Base-by-base conservation (phyloP, 129 eudicot species). In the Smallanthus sonchifolius region DNA sequence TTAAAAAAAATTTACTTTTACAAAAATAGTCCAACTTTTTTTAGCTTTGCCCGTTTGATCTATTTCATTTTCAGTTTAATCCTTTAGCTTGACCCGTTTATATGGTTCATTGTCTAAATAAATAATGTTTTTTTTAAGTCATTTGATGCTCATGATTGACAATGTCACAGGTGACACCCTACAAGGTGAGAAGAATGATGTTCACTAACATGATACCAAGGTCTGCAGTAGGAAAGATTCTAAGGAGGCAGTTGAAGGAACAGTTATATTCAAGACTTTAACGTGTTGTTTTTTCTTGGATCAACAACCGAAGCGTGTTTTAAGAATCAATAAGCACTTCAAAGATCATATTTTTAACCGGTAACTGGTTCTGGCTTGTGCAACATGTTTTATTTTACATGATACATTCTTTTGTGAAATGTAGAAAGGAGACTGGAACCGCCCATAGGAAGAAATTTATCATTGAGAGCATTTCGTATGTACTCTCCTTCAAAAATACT, bases 161-260 rank as follows among this genome's bases (percentile, higher is more conserved):
- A 69, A 77, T 77, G 68, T 72, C 54, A 70, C 88, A 94, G 99
- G 99, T 94, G 67, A 86, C 96, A 5, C 96, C 97, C 17, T 85
- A 88, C 83, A 94, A 94, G 78, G 87, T 94, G 70, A 84, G 99
- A 49, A 89, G 81, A 78, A 87, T 94, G 43, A 77, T 81, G 61
- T 94, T 88, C 57, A 78, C 76, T 7, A 32, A 59, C 17, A 59
- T 85, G n/a, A 85, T 94, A 83, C 97, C 98, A 19, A 87, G 95
- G 77, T 88, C 96, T 59, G 78, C 96, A 1, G 88, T 94, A 6
- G 99, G 99, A 67, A 94, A 91, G 84, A 80, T 94, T 75, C 87
- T 94, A 17, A 74, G 96, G 15, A 86, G 87, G 83, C 85, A 90
- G 59, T 81, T 94, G 45, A 93, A 75, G 70, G 82, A 43, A 73